phyloP scores from a whole-genome alignment of 345 rosid genomes.

The Carallia brachiata region DNA sequence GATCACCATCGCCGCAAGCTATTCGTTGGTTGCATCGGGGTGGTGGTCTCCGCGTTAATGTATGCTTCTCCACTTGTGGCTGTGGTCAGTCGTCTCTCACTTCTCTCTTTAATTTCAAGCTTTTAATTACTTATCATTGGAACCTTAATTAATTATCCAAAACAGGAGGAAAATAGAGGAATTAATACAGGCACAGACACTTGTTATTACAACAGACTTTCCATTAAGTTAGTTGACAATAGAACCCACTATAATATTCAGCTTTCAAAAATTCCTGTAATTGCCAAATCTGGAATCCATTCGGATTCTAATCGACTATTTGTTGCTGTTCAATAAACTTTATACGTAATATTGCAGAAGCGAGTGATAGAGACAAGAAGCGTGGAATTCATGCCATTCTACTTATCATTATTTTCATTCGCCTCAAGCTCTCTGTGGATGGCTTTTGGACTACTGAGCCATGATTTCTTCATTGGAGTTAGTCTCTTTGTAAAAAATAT shows the following conservation, averaged over 20 bases:
- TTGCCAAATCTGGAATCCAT: no score
- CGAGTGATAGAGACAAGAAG: conserved; percentile 70
- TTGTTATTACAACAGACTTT: no score
- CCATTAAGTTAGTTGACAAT: no score
- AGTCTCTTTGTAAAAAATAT: background rate
- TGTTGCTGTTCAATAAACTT: no score
- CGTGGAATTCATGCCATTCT: conserved; percentile 92
- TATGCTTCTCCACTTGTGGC: conserved; percentile 73
- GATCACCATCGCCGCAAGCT: conserved; percentile 66
- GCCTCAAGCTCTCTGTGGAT: conserved; percentile 66
- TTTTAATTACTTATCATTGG: no score
- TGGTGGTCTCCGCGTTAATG: conserved; percentile 63
- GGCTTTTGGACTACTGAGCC: conserved; percentile 71
- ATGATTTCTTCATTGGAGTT: conserved; percentile 47
- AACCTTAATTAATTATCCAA: no score
- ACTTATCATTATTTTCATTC: conserved; percentile 77
- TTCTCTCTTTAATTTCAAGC: background rate
- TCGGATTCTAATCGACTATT: no score
- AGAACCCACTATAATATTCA: no score
- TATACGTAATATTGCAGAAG: conserved; percentile 42
- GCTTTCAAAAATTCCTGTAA: no score
- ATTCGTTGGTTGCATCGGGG: conserved; percentile 64
- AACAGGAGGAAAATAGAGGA: no score
- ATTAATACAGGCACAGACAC: no score
- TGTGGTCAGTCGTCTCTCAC: conserved; percentile 49